Percentiles rank a stretch among this genome's conserved stretches.
phyloP scores from a whole-genome alignment of 805 yeast genomes.

The Teunomyces stri region DNA sequence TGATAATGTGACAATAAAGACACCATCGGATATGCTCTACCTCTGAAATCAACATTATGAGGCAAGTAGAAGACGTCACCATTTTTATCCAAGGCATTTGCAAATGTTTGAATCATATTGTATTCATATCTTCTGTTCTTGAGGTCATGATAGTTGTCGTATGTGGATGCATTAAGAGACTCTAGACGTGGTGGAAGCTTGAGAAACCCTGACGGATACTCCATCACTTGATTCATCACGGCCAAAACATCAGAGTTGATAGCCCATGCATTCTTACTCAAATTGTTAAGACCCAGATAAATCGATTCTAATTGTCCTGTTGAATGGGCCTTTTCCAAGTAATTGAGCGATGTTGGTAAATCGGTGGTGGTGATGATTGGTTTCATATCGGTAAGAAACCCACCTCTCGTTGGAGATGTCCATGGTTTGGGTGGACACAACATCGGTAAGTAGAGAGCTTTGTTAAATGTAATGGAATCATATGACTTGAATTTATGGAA shows the following conservation, averaged over 20 bases:
- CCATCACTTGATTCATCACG: slow-evolving; percentile 21
- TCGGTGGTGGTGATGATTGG: slow-evolving; percentile 22
- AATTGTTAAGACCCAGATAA: slow-evolving; percentile 24
- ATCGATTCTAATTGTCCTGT: slow-evolving; percentile 33
- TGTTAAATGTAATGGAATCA: slow-evolving; percentile 10
- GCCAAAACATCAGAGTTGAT: slow-evolving; percentile 26
- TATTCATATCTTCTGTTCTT: slow-evolving; percentile 18
- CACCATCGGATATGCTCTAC: slow-evolving; percentile 40
- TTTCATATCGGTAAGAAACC: slow-evolving; percentile 26
- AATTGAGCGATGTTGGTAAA: slow-evolving; percentile 13
- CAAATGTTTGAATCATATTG: slow-evolving; percentile 18
- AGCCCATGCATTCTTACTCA: slow-evolving; percentile 36
- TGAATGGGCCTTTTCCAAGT: slow-evolving; percentile 23
- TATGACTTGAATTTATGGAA: slow-evolving; percentile 11
- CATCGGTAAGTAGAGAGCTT: slow-evolving; percentile 34
- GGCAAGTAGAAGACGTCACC: slow-evolving; percentile 40
- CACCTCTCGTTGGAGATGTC: slow-evolving; percentile 34
- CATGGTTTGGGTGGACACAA: slow-evolving; percentile 36
- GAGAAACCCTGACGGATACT: slow-evolving; percentile 18
- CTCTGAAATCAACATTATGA: slow-evolving; percentile 39
- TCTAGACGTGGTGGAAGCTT: slow-evolving; percentile 23
- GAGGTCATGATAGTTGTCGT: slow-evolving; percentile 12
- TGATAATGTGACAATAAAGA: slow-evolving; percentile 34
- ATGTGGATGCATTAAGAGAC: neutral
- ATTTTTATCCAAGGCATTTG: slow-evolving; percentile 24